These are phyloP conservation scores for Plenodomus biglobosus DNA, from an alignment of 2,329 filamentous ascomycete genomes.

Conservation along the genomic window DNA sequence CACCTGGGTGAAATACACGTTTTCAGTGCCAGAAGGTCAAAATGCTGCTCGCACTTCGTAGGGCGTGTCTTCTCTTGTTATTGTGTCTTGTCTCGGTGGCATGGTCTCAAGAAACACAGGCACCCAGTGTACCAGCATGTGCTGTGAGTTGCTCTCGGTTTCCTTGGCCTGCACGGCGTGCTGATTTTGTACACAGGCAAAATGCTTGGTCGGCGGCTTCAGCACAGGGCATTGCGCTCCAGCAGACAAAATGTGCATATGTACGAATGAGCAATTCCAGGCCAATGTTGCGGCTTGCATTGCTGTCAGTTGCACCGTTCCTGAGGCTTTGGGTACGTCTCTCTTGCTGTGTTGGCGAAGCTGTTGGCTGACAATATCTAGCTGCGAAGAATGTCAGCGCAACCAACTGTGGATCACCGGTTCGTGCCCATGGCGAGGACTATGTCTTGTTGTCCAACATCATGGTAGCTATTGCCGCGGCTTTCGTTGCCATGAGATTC, in stretches of 20 bases:
- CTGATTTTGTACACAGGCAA: slow-evolving; percentile 10
- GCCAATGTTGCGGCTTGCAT: slow-evolving; percentile 24
- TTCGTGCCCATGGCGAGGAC: slow-evolving; percentile 41
- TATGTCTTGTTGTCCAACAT: slow-evolving; percentile 41
- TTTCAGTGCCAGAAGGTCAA: background rate
- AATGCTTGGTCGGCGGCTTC: slow-evolving; percentile 9
- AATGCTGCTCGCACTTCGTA: background rate
- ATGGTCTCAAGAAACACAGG: background rate
- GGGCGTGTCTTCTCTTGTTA: background rate
- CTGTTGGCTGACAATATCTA: slow-evolving; percentile 10
- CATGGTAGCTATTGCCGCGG: slow-evolving; percentile 38
- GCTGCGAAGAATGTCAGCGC: slow-evolving; percentile 48
- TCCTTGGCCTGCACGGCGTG: background rate
- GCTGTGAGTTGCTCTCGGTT: slow-evolving; percentile 16
- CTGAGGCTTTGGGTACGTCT: slow-evolving; percentile 22
- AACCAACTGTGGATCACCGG: slow-evolving; percentile 43
- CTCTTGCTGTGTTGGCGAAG: background rate
- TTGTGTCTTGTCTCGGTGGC: background rate
- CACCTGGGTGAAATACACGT: background rate
- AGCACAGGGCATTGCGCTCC: slow-evolving; percentile 10
- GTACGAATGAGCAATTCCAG: slow-evolving; percentile 24
- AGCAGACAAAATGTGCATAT: slow-evolving; percentile 25
- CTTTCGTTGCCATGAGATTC: slow-evolving; percentile 43
- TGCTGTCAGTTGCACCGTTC: slow-evolving; percentile 21
- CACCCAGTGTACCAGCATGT: slow-evolving; percentile 10